Base-by-base conservation (phyloP, 2,329 filamentous ascomycete species). In the Pestalotiopsis fici region DNA sequence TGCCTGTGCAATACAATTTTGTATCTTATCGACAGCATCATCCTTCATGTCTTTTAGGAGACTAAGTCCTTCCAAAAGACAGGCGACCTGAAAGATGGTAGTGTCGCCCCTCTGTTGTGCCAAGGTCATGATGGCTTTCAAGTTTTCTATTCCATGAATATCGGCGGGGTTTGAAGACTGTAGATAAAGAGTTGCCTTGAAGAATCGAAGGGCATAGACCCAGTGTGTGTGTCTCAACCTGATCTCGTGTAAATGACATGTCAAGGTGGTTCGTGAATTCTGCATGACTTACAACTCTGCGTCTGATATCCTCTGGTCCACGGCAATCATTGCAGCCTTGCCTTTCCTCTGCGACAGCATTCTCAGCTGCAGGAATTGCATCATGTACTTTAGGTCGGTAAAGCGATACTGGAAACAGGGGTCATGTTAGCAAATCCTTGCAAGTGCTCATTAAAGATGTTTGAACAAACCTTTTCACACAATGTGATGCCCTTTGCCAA, bases 161-260 rank as follows among this genome's bases (percentile, higher is more conserved):
- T 95, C 93, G 13, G 87, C 85, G 11, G 86, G 83, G 56, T 82
- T 87, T 4, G 86, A 83, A 59, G 85, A 83, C 71, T 92, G 87
- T 62, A 93, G 80, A 68, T 91, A 88, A 59, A 94, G 86, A 0
- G 91, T 88, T 0, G 91, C 88, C 71, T 93, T 92, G 15, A 95
- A 80, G 59, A 95, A 89, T 7, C 92, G 89, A 73, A 95, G 92
- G 0, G 90, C 91, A 75, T 95, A 95, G 18, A 91, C 85, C 93
- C 93, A 95, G 62, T 89, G 86, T 9, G 86, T 82, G 72, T 92
- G 90, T 74, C 90, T 88, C 73, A 89, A 65, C 43, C 83, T 88
- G 68, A 18, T 15, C 11, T 21, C 11, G 0, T 27, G 67, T 78
- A 47, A 62, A 67, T 77, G 72, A 61, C 35, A 13, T 61, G n/a